Evolutionary conservation across 306 rosid genomes (phyloP).

Genomic region (Dryas octopetala): DNA sequence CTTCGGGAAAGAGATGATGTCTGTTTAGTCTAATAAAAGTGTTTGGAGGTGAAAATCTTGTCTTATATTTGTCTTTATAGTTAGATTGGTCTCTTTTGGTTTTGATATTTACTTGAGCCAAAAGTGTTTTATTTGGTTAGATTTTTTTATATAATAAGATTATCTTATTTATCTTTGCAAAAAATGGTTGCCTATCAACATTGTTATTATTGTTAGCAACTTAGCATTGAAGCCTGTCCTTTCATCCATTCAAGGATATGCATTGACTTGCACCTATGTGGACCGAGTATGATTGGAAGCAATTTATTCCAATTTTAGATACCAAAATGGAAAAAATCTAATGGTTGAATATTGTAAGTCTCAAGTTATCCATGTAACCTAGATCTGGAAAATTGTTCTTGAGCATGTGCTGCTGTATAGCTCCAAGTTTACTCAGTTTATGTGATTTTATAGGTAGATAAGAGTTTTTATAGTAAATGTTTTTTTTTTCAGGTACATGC

Average conservation of each 20-base stretch:
- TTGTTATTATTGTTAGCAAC: background rate
- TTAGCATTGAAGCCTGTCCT: background rate
- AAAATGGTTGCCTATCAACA: background rate
- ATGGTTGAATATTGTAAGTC: background rate
- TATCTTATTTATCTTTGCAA: background rate
- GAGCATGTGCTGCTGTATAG: background rate
- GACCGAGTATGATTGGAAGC: too few species aligned
- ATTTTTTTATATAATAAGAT: background rate
- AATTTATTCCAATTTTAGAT: background rate
- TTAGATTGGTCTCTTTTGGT: background rate
- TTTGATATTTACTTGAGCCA: background rate
- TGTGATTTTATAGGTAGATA: background rate
- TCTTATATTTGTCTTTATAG: background rate
- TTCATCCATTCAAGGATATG: too few species aligned
- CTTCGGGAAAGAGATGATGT: background rate
- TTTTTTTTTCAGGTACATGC: conserved; percentile 69
- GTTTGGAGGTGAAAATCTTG: background rate
- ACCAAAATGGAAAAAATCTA: background rate
- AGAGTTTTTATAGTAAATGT: conserved; percentile 11
- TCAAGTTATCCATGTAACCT: background rate
- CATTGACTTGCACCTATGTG: too few species aligned
- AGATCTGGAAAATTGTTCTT: background rate
- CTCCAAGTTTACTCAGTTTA: background rate
- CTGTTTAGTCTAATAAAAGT: background rate
- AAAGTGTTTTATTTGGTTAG: background rate